These are phyloP conservation scores for Stephania japonica DNA, from an alignment of 164 flowering plant species.

Conservation along the genomic window DNA sequence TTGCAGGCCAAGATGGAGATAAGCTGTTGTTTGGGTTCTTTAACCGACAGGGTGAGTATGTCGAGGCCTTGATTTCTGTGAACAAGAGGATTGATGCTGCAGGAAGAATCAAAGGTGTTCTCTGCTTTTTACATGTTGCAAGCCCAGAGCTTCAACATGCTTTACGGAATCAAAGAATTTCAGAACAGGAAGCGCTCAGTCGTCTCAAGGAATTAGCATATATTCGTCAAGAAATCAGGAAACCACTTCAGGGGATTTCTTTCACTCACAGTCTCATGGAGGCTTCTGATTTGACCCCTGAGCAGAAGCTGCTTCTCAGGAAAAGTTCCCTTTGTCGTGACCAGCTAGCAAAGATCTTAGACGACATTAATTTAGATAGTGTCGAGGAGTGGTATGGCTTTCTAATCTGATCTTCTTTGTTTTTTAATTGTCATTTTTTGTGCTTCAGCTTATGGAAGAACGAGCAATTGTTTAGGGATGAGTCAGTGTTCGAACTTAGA, in stretches of 20 bases:
- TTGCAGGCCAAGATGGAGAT: constrained; percentile 48
- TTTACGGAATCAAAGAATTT: constrained; percentile 48
- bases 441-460: neutral
- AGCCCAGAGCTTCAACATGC: constrained; percentile 75
- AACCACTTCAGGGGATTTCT: constrained; percentile 48
- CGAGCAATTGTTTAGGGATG: neutral
- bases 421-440: neutral
- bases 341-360: constrained; percentile 48
- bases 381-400: constrained; percentile 65
- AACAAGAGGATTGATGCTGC: constrained; percentile 43
- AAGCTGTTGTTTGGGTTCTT: constrained; percentile 58
- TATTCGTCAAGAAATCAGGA: constrained; percentile 51
- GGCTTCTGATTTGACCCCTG: constrained; percentile 41
- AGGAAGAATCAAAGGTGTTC: constrained; percentile 50
- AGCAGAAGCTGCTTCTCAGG: constrained; percentile 48
- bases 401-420: neutral
- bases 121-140: constrained; percentile 71
- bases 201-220: constrained; percentile 50
- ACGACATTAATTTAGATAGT: constrained; percentile 54
- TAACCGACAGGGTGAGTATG: constrained; percentile 39
- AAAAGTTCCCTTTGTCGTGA: constrained; percentile 44
- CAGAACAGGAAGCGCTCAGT: constrained; percentile 56
- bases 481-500: neutral
- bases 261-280: constrained; percentile 44
- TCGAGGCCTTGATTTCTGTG: constrained; percentile 61